phyloP scores from a whole-genome alignment of 768 basidiomycete species.

The Macrocybe gigantea region DNA sequence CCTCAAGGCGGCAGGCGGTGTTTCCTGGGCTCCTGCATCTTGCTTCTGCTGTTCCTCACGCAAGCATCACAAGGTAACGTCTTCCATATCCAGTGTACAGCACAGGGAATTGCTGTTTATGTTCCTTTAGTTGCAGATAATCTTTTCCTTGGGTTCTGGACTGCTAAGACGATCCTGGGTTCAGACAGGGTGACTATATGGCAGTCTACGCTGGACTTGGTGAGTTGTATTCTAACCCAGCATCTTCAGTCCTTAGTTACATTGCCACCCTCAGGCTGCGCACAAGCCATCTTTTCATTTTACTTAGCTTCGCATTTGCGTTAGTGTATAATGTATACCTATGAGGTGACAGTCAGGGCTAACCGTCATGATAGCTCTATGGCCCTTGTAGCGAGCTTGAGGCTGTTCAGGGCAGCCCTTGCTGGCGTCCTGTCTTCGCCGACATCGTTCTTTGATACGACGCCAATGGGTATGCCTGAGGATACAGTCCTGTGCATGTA shows the following conservation, averaged over 20 bases:
- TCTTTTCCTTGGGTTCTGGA: constrained; percentile 74
- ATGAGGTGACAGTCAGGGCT: not conserved
- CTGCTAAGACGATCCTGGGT: constrained; percentile 46
- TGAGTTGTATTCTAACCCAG: constrained; percentile 10
- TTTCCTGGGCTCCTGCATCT: constrained; percentile 40
- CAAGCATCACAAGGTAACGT: constrained; percentile 46
- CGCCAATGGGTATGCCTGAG: constrained; percentile 46
- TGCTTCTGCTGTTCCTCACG: constrained; percentile 35
- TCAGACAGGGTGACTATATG: constrained; percentile 65
- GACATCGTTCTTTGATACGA: constrained; percentile 67
- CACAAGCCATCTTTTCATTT: constrained; percentile 47
- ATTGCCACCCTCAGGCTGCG: constrained; percentile 27
- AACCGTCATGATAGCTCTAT: constrained; percentile 20
- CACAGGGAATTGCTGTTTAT: not conserved
- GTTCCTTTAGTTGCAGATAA: constrained; percentile 46
- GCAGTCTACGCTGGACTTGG: constrained; percentile 44
- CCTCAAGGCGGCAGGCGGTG: constrained; percentile 39
- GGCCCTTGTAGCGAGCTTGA: constrained; percentile 35
- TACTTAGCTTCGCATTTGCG: constrained; percentile 44
- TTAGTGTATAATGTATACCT: constrained; percentile 18
- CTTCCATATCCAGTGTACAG: not conserved
- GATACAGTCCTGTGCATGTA: not conserved
- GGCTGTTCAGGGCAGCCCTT: constrained; percentile 52
- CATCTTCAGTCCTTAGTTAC: not conserved
- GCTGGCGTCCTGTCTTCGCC: constrained; percentile 54